Evolutionary conservation across 192 early-diverging fungal species (phyloP).

Genomic region (Gonapodya prolifera): DNA sequence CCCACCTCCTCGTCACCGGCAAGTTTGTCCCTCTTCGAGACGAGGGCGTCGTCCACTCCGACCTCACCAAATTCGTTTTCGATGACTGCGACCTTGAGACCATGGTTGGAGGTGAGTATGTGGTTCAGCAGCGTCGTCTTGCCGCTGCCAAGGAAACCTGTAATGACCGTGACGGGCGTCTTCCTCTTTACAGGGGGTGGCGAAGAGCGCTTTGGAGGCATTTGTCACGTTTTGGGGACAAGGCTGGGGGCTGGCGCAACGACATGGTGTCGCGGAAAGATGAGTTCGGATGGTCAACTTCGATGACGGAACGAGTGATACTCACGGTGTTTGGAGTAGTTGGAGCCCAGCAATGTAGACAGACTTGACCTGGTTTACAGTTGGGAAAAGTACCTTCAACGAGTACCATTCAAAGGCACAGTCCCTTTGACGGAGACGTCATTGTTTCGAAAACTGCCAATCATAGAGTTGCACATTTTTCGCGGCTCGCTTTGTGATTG

Average conservation of each 20-base stretch:
- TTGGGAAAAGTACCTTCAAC: no score
- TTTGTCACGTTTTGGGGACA: no score
- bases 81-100: constrained; percentile 14
- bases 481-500: background rate
- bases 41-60: constrained; percentile 12
- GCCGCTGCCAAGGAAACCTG: constrained; percentile 2
- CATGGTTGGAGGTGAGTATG: background rate
- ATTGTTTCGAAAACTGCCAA: background rate
- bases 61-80: constrained; percentile 24
- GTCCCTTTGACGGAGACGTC: background rate
- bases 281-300: background rate
- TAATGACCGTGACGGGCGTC: background rate
- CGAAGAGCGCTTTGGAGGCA: no score
- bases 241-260: no score
- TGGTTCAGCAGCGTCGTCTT: constrained; percentile 1
- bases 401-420: background rate
- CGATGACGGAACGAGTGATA: background rate
- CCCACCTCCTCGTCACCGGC: background rate
- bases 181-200: no score
- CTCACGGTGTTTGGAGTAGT: no score
- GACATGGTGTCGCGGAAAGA: no score
- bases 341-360: no score
- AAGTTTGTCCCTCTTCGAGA: background rate
- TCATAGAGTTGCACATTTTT: background rate
- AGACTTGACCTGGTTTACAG: no score